Conservation (phyloP, 1,139 yeast genomes). For the Geotrichum europaeum region DNA sequence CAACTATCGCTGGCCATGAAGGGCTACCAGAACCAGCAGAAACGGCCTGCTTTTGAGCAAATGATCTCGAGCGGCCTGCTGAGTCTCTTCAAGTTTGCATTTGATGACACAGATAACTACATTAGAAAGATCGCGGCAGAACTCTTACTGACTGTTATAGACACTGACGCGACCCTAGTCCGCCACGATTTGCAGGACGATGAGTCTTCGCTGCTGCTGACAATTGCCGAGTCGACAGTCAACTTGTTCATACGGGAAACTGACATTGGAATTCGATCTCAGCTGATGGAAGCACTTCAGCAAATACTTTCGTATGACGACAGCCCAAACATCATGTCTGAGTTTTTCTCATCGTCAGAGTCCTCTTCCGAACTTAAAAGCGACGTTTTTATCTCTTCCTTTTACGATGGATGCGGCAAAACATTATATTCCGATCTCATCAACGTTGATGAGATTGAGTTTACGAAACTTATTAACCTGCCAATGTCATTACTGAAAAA, state of each 20-base stretch:
- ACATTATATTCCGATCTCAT: constrained; percentile 20
- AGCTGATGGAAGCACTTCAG: constrained; percentile 76
- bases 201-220: not conserved
- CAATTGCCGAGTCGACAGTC: constrained; percentile 39
- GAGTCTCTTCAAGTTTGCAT: constrained; percentile 64
- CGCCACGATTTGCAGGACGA: constrained; percentile 18
- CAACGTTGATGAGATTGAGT: not conserved
- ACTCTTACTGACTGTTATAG: constrained; percentile 73
- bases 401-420: constrained; percentile 24
- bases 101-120: constrained; percentile 45
- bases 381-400: constrained; percentile 22
- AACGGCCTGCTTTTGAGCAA: constrained; percentile 57
- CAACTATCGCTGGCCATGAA: constrained; percentile 76
- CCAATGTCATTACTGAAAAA: constrained; percentile 30
- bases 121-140: constrained; percentile 75
- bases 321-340: not conserved
- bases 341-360: not conserved
- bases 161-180: constrained; percentile 70
- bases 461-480: not conserved
- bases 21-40: constrained; percentile 56
- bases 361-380: constrained; percentile 11
- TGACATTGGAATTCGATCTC: constrained; percentile 69
- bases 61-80: constrained; percentile 67
- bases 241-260: constrained; percentile 57
- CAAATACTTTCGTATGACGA: constrained; percentile 48